These are phyloP conservation scores for Rhodamnia rubescens DNA, from an alignment of 345 rosid genomes.

Conservation along the genomic window DNA sequence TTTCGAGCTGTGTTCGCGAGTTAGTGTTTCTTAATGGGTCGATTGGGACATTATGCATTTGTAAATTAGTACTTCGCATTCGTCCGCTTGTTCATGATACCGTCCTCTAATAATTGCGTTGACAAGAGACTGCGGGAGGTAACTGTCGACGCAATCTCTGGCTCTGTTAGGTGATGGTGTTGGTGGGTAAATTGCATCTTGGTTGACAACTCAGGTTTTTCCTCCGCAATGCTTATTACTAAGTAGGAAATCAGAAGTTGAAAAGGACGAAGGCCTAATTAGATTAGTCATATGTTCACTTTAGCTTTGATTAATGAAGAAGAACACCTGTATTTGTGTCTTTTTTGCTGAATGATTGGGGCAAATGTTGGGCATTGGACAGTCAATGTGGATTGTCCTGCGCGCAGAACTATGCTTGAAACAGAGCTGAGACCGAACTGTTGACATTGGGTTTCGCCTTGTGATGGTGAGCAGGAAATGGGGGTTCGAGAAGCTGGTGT, in stretches of 20 bases:
- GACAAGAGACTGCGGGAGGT: neutral
- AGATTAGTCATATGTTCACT: neutral
- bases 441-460: neutral
- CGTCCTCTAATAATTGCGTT: neutral
- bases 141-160: neutral
- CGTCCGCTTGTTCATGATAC: neutral
- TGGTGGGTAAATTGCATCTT: neutral
- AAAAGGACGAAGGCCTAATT: neutral
- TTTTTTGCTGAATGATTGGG: neutral
- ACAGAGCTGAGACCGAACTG: neutral
- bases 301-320: neutral
- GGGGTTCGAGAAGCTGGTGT: conserved; percentile 93
- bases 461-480: conserved; percentile 42
- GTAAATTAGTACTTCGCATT: neutral
- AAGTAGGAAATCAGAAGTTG: neutral
- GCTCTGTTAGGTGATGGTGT: neutral
- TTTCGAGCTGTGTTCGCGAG: conserved; percentile 5
- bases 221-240: neutral
- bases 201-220: neutral
- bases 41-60: conserved; percentile 7
- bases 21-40: neutral
- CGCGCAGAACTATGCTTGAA: neutral
- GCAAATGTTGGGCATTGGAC: neutral
- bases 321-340: neutral
- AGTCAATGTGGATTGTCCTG: neutral